Base-by-base conservation (phyloP, 805 yeast species). In the Saccharomycopsis fibuligera region DNA sequence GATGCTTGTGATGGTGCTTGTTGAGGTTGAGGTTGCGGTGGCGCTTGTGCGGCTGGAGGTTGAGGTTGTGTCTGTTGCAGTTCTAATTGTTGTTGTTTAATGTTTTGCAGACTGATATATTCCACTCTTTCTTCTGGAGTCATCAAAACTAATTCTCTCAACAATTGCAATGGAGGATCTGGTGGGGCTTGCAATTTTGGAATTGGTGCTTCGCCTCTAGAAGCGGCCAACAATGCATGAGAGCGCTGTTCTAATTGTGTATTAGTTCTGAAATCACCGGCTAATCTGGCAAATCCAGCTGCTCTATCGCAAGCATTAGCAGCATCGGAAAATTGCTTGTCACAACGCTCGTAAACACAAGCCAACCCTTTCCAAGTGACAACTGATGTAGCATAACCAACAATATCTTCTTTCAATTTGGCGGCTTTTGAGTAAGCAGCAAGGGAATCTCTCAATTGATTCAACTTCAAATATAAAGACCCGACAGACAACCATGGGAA, bases 401-500 rank as follows among this genome's bases (percentile, higher is more conserved):
- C 68, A 41, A 73, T 78, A 43, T 74, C 76, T 37, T 68, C 64
- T 54, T 73, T 74, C 9, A 78, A 59, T 41, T 79, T 66, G 17
- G 80, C 70, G 2, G 84, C 86, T 59, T 80, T 84, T 0, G 84
- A 75, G 58, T 78, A 81, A 2, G 86, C 86, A 4, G 81, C 79
- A 44, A 81, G 64, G 0, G 87, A 81, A 57, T 81, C 87, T 2
- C 79, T 75, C 22, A 81, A 60, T 60, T 81, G 87, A 41, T 75
- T 76, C 54, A 79, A 64, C 53, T 72, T 72, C 48, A 81, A 61
- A 57, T 81, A 81, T 43, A 82, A 65, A 10, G 76, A 70, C 2
- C 86, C 89, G 25, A 81, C 78, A 0, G 82, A 78, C 30, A 81
- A 63, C 89, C 87, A 81, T 2, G 83, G 75, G 44, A 78, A 65